Percentiles rank a stretch among this genome's conserved stretches.
Evolutionary conservation across 2,329 filamentous ascomycete species (phyloP).

Genomic region (Sclerotiophoma versabilis): DNA sequence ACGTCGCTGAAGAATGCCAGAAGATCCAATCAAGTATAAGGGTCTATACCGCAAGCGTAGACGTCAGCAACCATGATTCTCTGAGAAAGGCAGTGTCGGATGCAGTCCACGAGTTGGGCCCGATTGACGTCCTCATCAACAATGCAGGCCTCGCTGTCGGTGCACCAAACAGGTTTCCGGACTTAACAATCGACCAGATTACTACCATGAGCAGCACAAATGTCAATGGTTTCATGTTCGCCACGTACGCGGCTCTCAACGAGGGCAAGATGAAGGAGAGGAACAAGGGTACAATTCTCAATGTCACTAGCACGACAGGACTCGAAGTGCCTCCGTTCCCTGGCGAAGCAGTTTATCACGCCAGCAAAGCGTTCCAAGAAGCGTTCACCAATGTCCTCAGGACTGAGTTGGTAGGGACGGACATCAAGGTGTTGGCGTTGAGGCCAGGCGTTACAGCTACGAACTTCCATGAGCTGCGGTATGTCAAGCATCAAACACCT

Average conservation of each 20-base stretch:
- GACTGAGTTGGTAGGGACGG: slow-evolving; percentile 56
- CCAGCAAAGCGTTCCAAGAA: slow-evolving; percentile 57
- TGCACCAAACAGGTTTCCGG: slow-evolving; percentile 53
- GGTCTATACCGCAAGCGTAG: slow-evolving; percentile 42
- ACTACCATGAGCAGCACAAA: slow-evolving; percentile 58
- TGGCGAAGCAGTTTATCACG: slow-evolving; percentile 59
- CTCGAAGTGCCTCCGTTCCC: slow-evolving; percentile 59
- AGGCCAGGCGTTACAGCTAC: slow-evolving; percentile 58
- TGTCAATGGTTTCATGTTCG: slow-evolving; percentile 58
- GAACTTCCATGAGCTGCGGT: slow-evolving; percentile 55
- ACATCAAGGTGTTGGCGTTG: slow-evolving; percentile 57
- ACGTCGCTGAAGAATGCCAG: slow-evolving; percentile 27
- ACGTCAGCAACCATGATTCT: slow-evolving; percentile 42
- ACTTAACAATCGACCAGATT: slow-evolving; percentile 53
- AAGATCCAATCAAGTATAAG: slow-evolving; percentile 20
- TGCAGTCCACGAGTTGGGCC: slow-evolving; percentile 37
- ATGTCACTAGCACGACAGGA: slow-evolving; percentile 57
- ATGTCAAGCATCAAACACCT: no score
- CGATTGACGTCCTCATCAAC: slow-evolving; percentile 57
- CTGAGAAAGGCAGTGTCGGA: slow-evolving; percentile 36
- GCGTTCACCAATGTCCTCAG: slow-evolving; percentile 59
- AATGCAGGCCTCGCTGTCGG: slow-evolving; percentile 59
- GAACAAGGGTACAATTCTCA: slow-evolving; percentile 56
- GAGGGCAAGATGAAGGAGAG: slow-evolving; percentile 49
- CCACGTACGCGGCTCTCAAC: slow-evolving; percentile 56